phyloP scores from a whole-genome alignment of 495 filamentous ascomycete species.

The Penicillium angulare region DNA sequence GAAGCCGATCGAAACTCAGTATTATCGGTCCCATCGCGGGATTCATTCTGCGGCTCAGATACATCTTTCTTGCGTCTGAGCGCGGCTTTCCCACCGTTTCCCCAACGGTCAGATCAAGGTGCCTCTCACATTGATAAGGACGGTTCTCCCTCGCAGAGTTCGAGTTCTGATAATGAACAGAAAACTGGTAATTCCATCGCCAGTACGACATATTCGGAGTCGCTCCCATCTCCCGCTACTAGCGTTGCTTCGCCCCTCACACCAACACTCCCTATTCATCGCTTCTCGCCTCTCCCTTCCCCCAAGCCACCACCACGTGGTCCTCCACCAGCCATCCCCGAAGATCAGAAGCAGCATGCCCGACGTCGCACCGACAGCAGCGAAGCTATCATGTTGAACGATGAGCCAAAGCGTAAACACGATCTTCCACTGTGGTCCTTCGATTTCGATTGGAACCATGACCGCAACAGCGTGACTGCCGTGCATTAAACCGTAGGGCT shows the following conservation, averaged over 20 bases:
- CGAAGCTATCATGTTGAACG: conserved; percentile 36
- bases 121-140: conserved; percentile 30
- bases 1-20: conserved; percentile 33
- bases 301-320: conserved; percentile 40
- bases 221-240: conserved; percentile 38
- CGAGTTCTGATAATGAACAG: conserved; percentile 38
- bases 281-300: conserved; percentile 42
- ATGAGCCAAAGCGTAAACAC: conserved; percentile 20
- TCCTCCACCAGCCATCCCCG: conserved; percentile 38
- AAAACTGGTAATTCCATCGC: conserved; percentile 32
- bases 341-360: conserved; percentile 38
- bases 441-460: conserved; percentile 39
- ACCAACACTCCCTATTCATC: conserved; percentile 44
- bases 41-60: conserved; percentile 39
- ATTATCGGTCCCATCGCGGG: conserved; percentile 33
- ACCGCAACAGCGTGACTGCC: conserved; percentile 30
- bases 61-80: conserved; percentile 47
- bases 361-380: conserved; percentile 48
- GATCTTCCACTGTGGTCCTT: conserved; percentile 44
- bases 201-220: conserved; percentile 40
- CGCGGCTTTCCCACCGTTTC: conserved; percentile 28
- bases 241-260: conserved; percentile 44
- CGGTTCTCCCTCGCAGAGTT: conserved; percentile 25
- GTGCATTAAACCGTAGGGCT: conserved; percentile 45
- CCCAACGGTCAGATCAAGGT: conserved; percentile 26